These are phyloP conservation scores for Rhododendron vialii DNA, from an alignment of 148 eudicot species.

Conservation along the genomic window DNA sequence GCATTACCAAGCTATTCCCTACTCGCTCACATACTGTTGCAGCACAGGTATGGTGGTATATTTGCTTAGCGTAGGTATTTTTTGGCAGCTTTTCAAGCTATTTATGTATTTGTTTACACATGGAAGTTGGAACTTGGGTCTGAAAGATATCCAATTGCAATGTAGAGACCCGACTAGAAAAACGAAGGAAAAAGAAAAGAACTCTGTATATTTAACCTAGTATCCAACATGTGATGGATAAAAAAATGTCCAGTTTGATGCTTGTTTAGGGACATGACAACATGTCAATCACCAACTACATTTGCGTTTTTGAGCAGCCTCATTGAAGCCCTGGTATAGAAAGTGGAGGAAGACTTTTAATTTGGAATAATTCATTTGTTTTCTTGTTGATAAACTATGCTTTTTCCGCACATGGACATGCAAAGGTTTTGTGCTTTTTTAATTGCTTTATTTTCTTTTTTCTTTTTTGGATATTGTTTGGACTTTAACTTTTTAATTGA, in stretches of 20 bases:
- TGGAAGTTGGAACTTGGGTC: not conserved
- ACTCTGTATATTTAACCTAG: not conserved
- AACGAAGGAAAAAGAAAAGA: not conserved
- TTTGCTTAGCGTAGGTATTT: not conserved
- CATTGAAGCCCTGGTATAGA: not conserved
- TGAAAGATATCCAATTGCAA: not conserved
- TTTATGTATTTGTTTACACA: not conserved
- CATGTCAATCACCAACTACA: not conserved
- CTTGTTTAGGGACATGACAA: not conserved
- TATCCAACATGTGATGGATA: not conserved
- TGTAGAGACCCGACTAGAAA: not conserved
- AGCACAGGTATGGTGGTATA: slow-evolving; percentile 57
- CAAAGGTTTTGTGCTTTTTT: not conserved
- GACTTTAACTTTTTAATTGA: not conserved
- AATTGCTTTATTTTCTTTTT: not conserved
- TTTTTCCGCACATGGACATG: not conserved
- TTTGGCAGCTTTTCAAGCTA: not conserved
- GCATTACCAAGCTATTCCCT: slow-evolving; percentile 97
- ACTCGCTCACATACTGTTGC: slow-evolving; percentile 98
- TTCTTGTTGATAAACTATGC: not conserved
- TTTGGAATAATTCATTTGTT: not conserved
- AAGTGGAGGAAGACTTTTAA: not conserved
- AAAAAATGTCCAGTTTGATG: not conserved
- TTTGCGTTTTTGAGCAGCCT: not conserved
- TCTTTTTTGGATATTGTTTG: not conserved